These are phyloP conservation scores for Dipodascopsis uninucleata DNA, from an alignment of 805 yeast genomes.

Conservation along the genomic window DNA sequence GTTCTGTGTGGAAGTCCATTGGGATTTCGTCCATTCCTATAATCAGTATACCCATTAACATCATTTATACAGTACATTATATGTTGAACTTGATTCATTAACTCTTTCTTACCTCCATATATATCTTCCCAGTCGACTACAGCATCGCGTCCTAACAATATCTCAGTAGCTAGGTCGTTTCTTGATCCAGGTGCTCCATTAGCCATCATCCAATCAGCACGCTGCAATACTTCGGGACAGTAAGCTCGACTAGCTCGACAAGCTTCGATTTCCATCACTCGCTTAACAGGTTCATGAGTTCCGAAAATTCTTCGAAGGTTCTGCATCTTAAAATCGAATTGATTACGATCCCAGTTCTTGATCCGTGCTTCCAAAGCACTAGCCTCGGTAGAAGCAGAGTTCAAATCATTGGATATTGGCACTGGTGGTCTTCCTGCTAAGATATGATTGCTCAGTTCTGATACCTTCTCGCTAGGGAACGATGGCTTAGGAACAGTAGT, in stretches of 20 bases:
- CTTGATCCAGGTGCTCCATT: conserved; percentile 46
- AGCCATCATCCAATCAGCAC: conserved; percentile 36
- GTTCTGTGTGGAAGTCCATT: conserved; percentile 20
- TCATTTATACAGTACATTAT: too few species aligned
- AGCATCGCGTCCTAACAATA: conserved; percentile 71
- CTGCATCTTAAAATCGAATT: conserved; percentile 66
- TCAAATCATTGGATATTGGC: conserved; percentile 41
- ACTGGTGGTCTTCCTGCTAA: conserved; percentile 13
- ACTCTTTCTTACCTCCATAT: conserved; percentile 38
- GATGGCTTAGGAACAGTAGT: conserved; percentile 18
- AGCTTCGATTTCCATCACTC: conserved; percentile 82
- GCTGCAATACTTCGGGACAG: conserved; percentile 24
- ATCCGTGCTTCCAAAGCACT: conserved; percentile 60
- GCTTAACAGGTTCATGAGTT: conserved; percentile 86
- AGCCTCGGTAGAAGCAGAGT: conserved; percentile 53
- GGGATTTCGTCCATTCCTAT: conserved; percentile 20
- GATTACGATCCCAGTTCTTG: conserved; percentile 74
- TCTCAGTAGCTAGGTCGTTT: conserved; percentile 65
- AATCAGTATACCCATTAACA: too few species aligned
- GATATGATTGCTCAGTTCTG: conserved; percentile 18
- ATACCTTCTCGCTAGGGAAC: conserved; percentile 7
- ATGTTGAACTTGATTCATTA: not conserved
- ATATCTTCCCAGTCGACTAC: conserved; percentile 92
- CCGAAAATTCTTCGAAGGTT: conserved; percentile 82
- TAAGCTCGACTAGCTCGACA: conserved; percentile 15